These are phyloP conservation scores for Leishmania amazonensis DNA, from an alignment of 208 protist genomes.

Conservation along the genomic window DNA sequence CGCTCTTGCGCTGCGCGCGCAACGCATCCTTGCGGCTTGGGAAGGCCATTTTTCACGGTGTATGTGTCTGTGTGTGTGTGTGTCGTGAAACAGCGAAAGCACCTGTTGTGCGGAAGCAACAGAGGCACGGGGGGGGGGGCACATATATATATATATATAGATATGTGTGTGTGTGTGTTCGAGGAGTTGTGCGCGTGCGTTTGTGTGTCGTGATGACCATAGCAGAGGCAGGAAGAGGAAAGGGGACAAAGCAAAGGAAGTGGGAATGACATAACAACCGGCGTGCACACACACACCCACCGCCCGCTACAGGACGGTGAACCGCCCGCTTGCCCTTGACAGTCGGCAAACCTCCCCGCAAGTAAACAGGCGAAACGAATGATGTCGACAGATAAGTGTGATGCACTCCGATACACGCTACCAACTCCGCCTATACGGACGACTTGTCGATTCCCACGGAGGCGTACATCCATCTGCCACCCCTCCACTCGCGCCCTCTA, in stretches of 20 bases:
- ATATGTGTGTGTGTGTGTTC: no score
- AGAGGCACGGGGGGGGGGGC: neutral
- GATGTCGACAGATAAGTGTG: neutral
- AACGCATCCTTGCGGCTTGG: conserved; percentile 59
- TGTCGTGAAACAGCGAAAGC: conserved; percentile 28
- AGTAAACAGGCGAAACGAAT: neutral
- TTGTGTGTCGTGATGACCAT: neutral
- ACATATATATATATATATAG: no score
- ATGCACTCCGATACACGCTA: neutral
- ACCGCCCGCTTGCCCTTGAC: neutral
- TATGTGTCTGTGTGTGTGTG: neutral
- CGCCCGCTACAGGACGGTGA: neutral
- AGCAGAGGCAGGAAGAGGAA: conserved; percentile 5
- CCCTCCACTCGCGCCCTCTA: neutral
- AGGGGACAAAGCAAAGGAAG: neutral
- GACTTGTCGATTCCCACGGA: neutral
- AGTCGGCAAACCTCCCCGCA: neutral
- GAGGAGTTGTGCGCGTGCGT: neutral
- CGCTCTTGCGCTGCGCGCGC: conserved; percentile 72
- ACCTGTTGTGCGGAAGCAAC: conserved; percentile 2
- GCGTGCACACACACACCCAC: neutral
- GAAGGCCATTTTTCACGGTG: neutral
- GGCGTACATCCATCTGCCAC: neutral
- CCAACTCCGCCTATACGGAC: neutral
- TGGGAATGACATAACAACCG: neutral